These are phyloP conservation scores for Lodderomyces margitis DNA, from an alignment of 1,139 yeast species.

Conservation along the genomic window DNA sequence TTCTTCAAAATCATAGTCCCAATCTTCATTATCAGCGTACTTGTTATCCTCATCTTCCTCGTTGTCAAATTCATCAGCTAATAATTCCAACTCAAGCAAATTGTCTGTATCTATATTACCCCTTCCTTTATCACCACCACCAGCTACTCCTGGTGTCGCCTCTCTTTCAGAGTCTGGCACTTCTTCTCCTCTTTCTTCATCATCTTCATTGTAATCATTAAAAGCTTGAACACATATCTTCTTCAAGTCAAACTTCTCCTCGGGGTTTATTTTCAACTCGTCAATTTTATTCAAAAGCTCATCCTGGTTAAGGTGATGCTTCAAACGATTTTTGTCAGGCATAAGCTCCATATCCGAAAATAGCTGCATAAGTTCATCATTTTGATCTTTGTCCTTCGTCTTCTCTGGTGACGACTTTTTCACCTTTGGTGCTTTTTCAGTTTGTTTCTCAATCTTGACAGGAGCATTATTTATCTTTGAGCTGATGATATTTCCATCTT, in stretches of 20 bases:
- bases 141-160: slow-evolving; percentile 12
- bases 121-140: not conserved
- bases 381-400: slow-evolving; percentile 8
- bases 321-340: slow-evolving; percentile 7
- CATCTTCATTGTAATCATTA: slow-evolving; percentile 9
- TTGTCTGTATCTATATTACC: slow-evolving; percentile 24
- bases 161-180: slow-evolving; percentile 17
- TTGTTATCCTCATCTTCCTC: slow-evolving; percentile 24
- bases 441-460: not conserved
- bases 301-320: slow-evolving; percentile 18
- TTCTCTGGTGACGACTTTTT: slow-evolving; percentile 4
- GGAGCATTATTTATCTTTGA: slow-evolving; percentile 30
- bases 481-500: slow-evolving; percentile 61
- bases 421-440: not conserved
- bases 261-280: slow-evolving; percentile 40
- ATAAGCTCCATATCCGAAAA: slow-evolving; percentile 51
- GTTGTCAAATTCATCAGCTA: slow-evolving; percentile 55
- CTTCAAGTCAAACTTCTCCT: slow-evolving; percentile 51
- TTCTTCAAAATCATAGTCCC: slow-evolving; percentile 33
- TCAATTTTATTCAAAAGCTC: slow-evolving; percentile 29
- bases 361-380: slow-evolving; percentile 41
- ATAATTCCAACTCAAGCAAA: slow-evolving; percentile 37
- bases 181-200: slow-evolving; percentile 9
- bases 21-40: slow-evolving; percentile 40
- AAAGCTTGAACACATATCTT: slow-evolving; percentile 22